A percentile compares a stretch with the other conserved stretches of the same genome.
These are phyloP conservation scores for Sporothrix globosa DNA, from an alignment of 2,329 filamentous ascomycete species.

Conservation along the genomic window DNA sequence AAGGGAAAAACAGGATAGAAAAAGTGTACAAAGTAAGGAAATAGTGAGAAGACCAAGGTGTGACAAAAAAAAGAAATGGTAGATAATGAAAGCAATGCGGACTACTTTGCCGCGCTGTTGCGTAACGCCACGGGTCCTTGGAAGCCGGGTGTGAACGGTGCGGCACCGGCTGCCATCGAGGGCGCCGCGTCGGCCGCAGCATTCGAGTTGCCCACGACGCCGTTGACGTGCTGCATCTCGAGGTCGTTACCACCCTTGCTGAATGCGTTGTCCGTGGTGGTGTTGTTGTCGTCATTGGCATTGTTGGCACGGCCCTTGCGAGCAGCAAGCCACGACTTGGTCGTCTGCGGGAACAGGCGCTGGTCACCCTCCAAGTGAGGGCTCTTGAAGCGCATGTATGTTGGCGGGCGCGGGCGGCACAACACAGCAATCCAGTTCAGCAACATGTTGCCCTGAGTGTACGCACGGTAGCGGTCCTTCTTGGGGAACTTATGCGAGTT, in stretches of 20 bases:
- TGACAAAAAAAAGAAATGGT: slow-evolving; percentile 7
- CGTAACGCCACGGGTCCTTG: slow-evolving; percentile 30
- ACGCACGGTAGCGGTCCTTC: slow-evolving; percentile 87
- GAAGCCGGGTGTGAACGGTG: slow-evolving; percentile 25
- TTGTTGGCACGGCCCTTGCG: not conserved
- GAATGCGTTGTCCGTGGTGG: slow-evolving; percentile 51
- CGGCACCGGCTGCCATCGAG: not conserved
- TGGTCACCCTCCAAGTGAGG: slow-evolving; percentile 80
- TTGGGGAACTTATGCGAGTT: slow-evolving; percentile 95
- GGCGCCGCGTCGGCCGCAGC: not conserved
- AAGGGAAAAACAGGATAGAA: slow-evolving; percentile 1
- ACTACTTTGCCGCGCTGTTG: not conserved
- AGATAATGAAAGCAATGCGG: not conserved
- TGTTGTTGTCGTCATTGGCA: slow-evolving; percentile 42
- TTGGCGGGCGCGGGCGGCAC: slow-evolving; percentile 80
- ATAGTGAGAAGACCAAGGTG: not conserved
- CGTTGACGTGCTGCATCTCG: slow-evolving; percentile 70
- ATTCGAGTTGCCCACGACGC: not conserved
- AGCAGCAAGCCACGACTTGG: slow-evolving; percentile 34
- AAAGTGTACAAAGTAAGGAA: not conserved
- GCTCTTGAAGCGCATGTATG: slow-evolving; percentile 85
- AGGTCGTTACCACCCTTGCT: slow-evolving; percentile 52
- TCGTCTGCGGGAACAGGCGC: slow-evolving; percentile 65
- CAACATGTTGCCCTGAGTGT: slow-evolving; percentile 73
- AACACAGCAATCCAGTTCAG: slow-evolving; percentile 83